These are phyloP conservation scores for Stagonosporopsis vannaccii DNA, from an alignment of 2,329 filamentous ascomycete genomes.

Conservation along the genomic window DNA sequence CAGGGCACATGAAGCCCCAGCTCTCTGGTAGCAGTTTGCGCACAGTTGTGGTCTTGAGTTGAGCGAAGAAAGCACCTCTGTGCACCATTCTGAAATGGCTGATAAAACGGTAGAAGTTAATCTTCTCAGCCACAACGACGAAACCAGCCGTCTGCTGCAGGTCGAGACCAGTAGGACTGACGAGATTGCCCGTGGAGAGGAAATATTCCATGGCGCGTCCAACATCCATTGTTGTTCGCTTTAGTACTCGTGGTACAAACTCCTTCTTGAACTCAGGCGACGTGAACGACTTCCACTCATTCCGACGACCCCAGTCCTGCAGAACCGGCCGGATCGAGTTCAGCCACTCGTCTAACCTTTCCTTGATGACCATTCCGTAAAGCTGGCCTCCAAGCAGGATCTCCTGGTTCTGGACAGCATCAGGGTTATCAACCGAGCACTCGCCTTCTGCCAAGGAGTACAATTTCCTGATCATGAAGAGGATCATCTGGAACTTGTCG, in stretches of 20 bases:
- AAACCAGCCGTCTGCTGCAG: slow-evolving; percentile 94
- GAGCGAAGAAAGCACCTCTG: slow-evolving; percentile 97
- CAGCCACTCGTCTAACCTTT: slow-evolving; percentile 89
- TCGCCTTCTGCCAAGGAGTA: slow-evolving; percentile 93
- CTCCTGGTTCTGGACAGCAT: slow-evolving; percentile 96
- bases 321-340: slow-evolving; percentile 64
- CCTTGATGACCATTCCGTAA: slow-evolving; percentile 95
- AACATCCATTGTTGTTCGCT: slow-evolving; percentile 85
- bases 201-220: slow-evolving; percentile 93
- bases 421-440: slow-evolving; percentile 92
- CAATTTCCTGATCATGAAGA: slow-evolving; percentile 96
- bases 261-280: slow-evolving; percentile 78
- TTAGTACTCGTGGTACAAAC: slow-evolving; percentile 79
- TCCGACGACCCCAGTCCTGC: slow-evolving; percentile 63
- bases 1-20: slow-evolving; percentile 97
- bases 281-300: slow-evolving; percentile 67
- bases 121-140: slow-evolving; percentile 96
- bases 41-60: slow-evolving; percentile 95
- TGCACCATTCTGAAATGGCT: slow-evolving; percentile 99
- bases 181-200: slow-evolving; percentile 91
- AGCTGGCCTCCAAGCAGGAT: slow-evolving; percentile 91
- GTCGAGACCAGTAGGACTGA: slow-evolving; percentile 90
- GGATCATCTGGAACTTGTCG: slow-evolving; percentile 91
- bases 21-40: slow-evolving; percentile 94
- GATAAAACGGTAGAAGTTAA: slow-evolving; percentile 98